Evolutionary conservation across 108 stramenopile species (phyloP).

Genomic region (Pseudonitzschia multiseries): DNA sequence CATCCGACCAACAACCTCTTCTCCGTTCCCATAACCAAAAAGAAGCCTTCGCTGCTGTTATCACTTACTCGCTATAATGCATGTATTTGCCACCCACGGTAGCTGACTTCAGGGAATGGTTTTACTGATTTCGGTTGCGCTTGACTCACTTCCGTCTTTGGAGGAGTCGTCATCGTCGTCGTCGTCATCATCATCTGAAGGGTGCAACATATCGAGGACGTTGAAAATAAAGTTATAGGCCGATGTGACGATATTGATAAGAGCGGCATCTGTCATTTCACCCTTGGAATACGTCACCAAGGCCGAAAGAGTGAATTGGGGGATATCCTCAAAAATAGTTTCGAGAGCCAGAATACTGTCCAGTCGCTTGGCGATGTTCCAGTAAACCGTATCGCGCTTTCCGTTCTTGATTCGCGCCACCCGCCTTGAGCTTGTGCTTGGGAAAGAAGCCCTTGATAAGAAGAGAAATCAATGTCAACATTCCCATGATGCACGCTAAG

Average conservation of each 20-base stretch:
- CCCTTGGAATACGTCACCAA: background rate
- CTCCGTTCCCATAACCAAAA: too few species aligned
- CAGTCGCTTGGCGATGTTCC: too few species aligned
- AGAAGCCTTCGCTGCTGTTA: too few species aligned
- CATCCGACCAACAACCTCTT: too few species aligned
- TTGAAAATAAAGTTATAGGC: slow-evolving; percentile 12
- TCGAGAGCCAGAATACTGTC: background rate
- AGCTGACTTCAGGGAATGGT: too few species aligned
- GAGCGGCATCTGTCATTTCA: background rate
- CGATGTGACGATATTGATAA: background rate
- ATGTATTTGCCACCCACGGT: too few species aligned
- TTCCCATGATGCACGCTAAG: background rate
- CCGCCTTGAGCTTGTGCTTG: background rate
- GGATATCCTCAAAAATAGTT: slow-evolving; percentile 4
- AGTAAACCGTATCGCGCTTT: too few species aligned
- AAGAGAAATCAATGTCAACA: background rate
- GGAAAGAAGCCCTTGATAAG: background rate
- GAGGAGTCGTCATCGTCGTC: too few species aligned
- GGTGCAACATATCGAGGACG: background rate
- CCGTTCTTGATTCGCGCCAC: background rate
- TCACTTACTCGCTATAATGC: too few species aligned
- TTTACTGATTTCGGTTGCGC: too few species aligned
- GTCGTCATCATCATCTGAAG: too few species aligned
- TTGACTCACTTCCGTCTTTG: too few species aligned
- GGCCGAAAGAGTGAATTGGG: background rate